Evolutionary conservation across 208 protist species (phyloP), one percentile per base, ranked within the genome.

Genomic region (Lotmaria passim): DNA sequence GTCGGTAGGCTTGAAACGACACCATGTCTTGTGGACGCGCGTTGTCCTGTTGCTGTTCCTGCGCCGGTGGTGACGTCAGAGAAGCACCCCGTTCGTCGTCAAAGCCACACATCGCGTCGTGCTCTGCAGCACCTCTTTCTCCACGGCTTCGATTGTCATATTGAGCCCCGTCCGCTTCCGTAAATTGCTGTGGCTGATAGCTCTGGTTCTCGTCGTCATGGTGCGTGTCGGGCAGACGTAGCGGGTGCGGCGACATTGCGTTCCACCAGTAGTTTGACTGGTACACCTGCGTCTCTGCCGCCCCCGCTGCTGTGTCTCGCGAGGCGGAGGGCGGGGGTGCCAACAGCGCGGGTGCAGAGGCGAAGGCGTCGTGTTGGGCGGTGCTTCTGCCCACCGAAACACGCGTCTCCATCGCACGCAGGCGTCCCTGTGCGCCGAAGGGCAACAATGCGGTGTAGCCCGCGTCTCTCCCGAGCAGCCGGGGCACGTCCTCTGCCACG

Each of bases 211-310:
- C 17, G 15, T 60, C 64, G n/a, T 21, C 31, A 11, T 31, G 24
- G 21, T 46, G 38, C 33, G 63, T 26, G 3, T n/a, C 30, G 11
- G 57, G 67, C 36, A 47, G 36, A 23, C 38, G 68, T 23, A 59
- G 50, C 4, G 69, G 61, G n/a, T 62, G 52, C 41, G 69, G 61
- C 26, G 69, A 75, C 52, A 69, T 46, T 12, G 62, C 55, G 31
- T 69, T 69, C 52, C 60, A 69, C 70, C 70, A 76, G 62, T 65
- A 51, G 2, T 58, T 55, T 6, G 55, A 55, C 43, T 64, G 63
- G 55, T 65, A 69, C 23, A 62, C 8, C 59, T 62, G 58, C 21
- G 19, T 12, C 39, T 58, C 50, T 0, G 59, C 58, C 28, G 28
- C 50, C 2, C n/a, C n/a, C n/a, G n/a, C n/a, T n/a, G n/a, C n/a